Evolutionary conservation across 352 stramenopile species (phyloP).

Genomic region (Pythium pyrilobum): DNA sequence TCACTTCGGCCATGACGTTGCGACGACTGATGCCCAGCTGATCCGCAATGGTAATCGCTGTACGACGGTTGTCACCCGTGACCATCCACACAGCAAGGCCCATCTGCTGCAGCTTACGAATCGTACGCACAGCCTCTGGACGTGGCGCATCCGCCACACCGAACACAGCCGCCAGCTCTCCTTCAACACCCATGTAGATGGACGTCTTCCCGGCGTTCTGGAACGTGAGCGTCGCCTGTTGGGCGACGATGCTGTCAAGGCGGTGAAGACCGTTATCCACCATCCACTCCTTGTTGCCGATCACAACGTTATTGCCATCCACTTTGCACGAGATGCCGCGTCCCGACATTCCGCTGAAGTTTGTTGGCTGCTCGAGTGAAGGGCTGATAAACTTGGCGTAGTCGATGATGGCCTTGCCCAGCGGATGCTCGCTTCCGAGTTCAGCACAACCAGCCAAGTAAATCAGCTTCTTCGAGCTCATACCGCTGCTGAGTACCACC

Average conservation of each 20-base stretch:
- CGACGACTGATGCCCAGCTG: slow-evolving; percentile 90
- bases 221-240: slow-evolving; percentile 74
- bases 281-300: slow-evolving; percentile 93
- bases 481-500: slow-evolving; percentile 68
- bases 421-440: slow-evolving; percentile 91
- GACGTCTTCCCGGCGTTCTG: slow-evolving; percentile 92
- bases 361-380: slow-evolving; percentile 60
- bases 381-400: slow-evolving; percentile 85
- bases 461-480: slow-evolving; percentile 81
- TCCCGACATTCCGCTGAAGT: slow-evolving; percentile 87
- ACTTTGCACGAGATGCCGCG: slow-evolving; percentile 80
- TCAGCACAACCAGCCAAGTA: slow-evolving; percentile 90
- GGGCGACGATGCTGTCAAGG: slow-evolving; percentile 60
- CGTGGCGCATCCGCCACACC: slow-evolving; percentile 86
- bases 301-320: slow-evolving; percentile 70
- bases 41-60: slow-evolving; percentile 90
- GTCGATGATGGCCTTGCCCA: slow-evolving; percentile 92
- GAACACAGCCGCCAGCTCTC: slow-evolving; percentile 70
- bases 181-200: slow-evolving; percentile 92
- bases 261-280: slow-evolving; percentile 66
- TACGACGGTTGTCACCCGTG: slow-evolving; percentile 97
- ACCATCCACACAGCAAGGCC: slow-evolving; percentile 97
- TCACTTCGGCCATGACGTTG: slow-evolving; percentile 94
- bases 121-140: slow-evolving; percentile 85
- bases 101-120: slow-evolving; percentile 89